A percentile compares a stretch with the other conserved stretches of the same genome.
These are phyloP conservation scores for Combretum micranthum DNA, from an alignment of 345 rosid genomes.

Conservation along the genomic window DNA sequence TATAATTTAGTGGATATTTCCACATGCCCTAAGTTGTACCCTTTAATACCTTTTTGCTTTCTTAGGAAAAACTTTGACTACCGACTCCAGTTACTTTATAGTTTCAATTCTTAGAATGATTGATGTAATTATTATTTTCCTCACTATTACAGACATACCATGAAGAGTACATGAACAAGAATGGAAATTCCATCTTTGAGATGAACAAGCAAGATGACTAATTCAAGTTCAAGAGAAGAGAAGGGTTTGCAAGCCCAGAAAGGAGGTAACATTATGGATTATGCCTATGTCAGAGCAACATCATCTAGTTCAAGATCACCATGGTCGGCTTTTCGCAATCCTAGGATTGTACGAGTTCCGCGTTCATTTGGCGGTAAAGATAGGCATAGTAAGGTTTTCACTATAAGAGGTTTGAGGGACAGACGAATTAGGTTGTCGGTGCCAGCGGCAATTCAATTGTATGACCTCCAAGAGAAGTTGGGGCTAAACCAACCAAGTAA, in stretches of 20 bases:
- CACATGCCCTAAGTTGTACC: too few relatives aligned
- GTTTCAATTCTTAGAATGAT: too few relatives aligned
- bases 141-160: too few relatives aligned
- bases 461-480: conserved; percentile 17
- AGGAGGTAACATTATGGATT: background rate
- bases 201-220: conserved; percentile 3
- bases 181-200: background rate
- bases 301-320: conserved; percentile 5
- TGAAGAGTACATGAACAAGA: too few relatives aligned
- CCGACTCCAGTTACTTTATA: too few relatives aligned
- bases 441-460: conserved; percentile 14
- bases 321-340: conserved; percentile 9
- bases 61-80: too few relatives aligned
- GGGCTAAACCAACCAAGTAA: conserved; percentile 19
- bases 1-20: too few relatives aligned
- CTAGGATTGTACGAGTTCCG: conserved; percentile 19
- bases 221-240: conserved; percentile 12
- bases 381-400: conserved; percentile 22
- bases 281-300: background rate
- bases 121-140: too few relatives aligned
- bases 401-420: conserved; percentile 16
- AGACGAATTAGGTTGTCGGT: conserved; percentile 16
- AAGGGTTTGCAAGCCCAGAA: conserved; percentile 1
- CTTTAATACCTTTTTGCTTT: too few relatives aligned
- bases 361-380: conserved; percentile 16